Conservation (phyloP, 768 basidiomycete genomes). For the Mycena sanguinolenta region DNA sequence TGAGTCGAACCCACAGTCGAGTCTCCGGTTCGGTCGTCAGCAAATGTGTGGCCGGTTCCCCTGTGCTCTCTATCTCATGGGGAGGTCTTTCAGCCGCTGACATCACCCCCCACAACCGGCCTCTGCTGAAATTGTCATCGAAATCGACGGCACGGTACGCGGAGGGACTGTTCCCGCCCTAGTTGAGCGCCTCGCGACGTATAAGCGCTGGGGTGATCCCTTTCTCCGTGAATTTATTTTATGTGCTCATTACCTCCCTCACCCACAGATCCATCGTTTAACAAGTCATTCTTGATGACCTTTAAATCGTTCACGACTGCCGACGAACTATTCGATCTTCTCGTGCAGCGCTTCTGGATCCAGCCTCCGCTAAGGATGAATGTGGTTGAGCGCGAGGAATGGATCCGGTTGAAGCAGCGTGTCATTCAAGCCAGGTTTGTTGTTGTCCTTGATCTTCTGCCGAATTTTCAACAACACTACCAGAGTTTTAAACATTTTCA, state of each 20-base stretch:
- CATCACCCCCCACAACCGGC: too few relatives aligned
- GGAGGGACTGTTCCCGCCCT: slow-evolving; percentile 90
- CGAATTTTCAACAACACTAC: not conserved
- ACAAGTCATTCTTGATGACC: slow-evolving; percentile 93
- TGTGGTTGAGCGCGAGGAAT: slow-evolving; percentile 74
- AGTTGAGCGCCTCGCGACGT: slow-evolving; percentile 91
- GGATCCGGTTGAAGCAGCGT: slow-evolving; percentile 81
- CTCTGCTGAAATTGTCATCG: slow-evolving; percentile 88
- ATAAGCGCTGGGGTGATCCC: slow-evolving; percentile 83
- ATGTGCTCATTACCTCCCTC: not conserved
- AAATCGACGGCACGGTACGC: slow-evolving; percentile 85
- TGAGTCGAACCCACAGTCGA: slow-evolving; percentile 19
- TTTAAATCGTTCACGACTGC: slow-evolving; percentile 94
- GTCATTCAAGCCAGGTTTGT: slow-evolving; percentile 88
- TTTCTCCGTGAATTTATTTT: slow-evolving; percentile 14
- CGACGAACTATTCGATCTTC: slow-evolving; percentile 84
- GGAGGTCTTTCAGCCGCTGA: too few relatives aligned
- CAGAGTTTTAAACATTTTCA: slow-evolving; percentile 92
- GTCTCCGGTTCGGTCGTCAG: slow-evolving; percentile 47
- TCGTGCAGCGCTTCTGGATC: slow-evolving; percentile 87
- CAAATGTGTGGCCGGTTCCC: slow-evolving; percentile 28
- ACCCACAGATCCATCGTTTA: slow-evolving; percentile 78
- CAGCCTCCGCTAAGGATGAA: slow-evolving; percentile 77
- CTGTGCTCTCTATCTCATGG: too few relatives aligned
- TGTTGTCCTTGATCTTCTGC: not conserved